Evolutionary conservation across 441 rosid genomes (phyloP).

Genomic region (Hypseocharis bilobata): DNA sequence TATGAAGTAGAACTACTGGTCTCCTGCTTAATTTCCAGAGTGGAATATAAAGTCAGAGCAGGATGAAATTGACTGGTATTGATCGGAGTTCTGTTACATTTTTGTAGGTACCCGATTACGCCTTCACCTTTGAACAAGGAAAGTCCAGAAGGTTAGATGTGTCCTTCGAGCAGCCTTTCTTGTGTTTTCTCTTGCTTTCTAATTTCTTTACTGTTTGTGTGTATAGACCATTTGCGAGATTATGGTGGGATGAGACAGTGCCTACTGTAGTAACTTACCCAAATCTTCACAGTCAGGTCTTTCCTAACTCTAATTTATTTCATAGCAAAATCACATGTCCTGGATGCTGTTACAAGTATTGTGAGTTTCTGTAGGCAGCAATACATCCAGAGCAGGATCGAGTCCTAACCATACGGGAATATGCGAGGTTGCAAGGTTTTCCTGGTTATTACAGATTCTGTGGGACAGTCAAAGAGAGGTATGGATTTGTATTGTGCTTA

Average conservation of each 20-base stretch:
- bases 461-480: slow-evolving; percentile 71
- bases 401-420: slow-evolving; percentile 67
- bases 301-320: slow-evolving; percentile 6
- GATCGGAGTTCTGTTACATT: not conserved
- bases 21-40: not conserved
- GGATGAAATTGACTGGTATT: not conserved
- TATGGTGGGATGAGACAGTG: slow-evolving; percentile 98
- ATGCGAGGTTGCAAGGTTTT: slow-evolving; percentile 88
- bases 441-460: slow-evolving; percentile 83
- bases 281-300: slow-evolving; percentile 56
- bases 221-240: slow-evolving; percentile 66
- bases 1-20: not conserved
- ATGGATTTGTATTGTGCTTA: not conserved
- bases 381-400: slow-evolving; percentile 91
- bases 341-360: not conserved
- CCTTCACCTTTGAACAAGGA: slow-evolving; percentile 4
- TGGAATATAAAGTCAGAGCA: not conserved
- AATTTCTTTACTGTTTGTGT: not conserved
- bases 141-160: slow-evolving; percentile 5
- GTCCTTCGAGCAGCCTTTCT: not conserved
- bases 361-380: slow-evolving; percentile 1
- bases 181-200: not conserved
- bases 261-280: slow-evolving; percentile 68
- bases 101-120: slow-evolving; percentile 48
- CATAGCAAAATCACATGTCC: slow-evolving; percentile 6